Conservation (phyloP, 75 land plant species). For the Selaginella tamariscina region DNA sequence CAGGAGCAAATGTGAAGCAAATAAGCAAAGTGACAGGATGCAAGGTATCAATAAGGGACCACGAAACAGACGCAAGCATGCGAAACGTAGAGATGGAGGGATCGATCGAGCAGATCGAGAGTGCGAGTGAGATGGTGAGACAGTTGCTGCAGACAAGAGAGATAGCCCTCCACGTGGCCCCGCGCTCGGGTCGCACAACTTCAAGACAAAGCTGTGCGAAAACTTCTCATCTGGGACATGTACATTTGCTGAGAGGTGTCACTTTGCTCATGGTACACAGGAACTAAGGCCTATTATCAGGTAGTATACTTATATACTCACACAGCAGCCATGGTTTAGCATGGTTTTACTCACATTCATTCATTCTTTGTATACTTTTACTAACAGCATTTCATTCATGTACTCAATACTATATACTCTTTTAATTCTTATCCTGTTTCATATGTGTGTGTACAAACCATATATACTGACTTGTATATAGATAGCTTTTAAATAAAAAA, state of each 20-base stretch:
- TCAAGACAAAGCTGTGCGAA: constrained; percentile 12
- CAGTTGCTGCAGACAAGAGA: constrained; percentile 9
- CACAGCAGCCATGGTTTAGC: too few species aligned
- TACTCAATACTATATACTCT: too few species aligned
- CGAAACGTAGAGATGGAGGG: constrained; percentile 2
- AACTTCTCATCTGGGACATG: constrained; percentile 2
- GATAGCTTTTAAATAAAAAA: too few species aligned
- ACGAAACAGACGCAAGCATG: constrained; percentile 19
- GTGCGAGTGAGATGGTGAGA: constrained; percentile 10
- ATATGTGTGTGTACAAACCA: too few species aligned
- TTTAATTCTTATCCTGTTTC: too few species aligned
- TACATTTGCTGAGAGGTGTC: constrained; percentile 4
- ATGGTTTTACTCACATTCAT: too few species aligned
- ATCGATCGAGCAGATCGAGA: not conserved
- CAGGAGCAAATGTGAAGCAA: constrained; percentile 25
- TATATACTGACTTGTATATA: too few species aligned
- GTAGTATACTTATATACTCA: too few species aligned
- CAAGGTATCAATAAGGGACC: constrained; percentile 25
- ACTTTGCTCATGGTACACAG: constrained; percentile 11
- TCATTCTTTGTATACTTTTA: too few species aligned
- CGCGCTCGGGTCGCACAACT: constrained; percentile 7
- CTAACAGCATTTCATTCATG: too few species aligned
- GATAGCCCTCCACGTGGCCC: not conserved
- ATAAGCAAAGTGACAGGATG: constrained; percentile 22
- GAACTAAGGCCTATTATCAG: not conserved